phyloP scores from a whole-genome alignment of 2,329 filamentous ascomycete species.

The Tolypocladium tropicale region DNA sequence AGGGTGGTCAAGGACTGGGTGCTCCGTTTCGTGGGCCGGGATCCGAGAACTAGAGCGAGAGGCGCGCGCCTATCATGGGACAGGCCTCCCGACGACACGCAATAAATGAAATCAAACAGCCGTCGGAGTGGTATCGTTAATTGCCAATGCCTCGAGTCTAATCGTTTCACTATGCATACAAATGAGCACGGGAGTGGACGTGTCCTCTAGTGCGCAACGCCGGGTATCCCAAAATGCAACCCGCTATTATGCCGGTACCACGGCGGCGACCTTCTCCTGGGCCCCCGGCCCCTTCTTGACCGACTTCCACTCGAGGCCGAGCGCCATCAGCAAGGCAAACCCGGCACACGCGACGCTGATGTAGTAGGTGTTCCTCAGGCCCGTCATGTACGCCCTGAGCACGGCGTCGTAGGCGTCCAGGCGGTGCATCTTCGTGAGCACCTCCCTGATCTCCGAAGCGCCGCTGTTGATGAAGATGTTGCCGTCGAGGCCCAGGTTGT shows the following conservation, averaged over 20 bases:
- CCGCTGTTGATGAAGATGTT: conserved; percentile 40
- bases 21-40: conserved; percentile 51
- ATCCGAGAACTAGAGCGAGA: conserved; percentile 9
- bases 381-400: conserved; percentile 37
- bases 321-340: conserved; percentile 31
- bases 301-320: conserved; percentile 41
- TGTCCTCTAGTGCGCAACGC: background rate
- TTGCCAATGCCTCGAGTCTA: background rate
- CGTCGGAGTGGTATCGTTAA: background rate
- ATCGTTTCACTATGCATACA: background rate
- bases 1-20: conserved; percentile 66
- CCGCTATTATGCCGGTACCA: conserved; percentile 8
- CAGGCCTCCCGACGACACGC: conserved; percentile 29
- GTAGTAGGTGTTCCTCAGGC: conserved; percentile 40
- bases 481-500: conserved; percentile 35
- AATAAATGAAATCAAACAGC: conserved; percentile 12
- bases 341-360: conserved; percentile 38
- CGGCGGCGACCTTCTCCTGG: conserved; percentile 15
- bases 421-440: conserved; percentile 30
- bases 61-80: conserved; percentile 22
- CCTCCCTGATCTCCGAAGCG: conserved; percentile 35
- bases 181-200: background rate
- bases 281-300: conserved; percentile 32
- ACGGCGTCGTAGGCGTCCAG: conserved; percentile 31
- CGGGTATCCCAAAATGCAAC: background rate